Percentiles rank a stretch among this genome's conserved stretches.
Conservation (phyloP, 169 alveolate species). For the Neospora caninum region DNA sequence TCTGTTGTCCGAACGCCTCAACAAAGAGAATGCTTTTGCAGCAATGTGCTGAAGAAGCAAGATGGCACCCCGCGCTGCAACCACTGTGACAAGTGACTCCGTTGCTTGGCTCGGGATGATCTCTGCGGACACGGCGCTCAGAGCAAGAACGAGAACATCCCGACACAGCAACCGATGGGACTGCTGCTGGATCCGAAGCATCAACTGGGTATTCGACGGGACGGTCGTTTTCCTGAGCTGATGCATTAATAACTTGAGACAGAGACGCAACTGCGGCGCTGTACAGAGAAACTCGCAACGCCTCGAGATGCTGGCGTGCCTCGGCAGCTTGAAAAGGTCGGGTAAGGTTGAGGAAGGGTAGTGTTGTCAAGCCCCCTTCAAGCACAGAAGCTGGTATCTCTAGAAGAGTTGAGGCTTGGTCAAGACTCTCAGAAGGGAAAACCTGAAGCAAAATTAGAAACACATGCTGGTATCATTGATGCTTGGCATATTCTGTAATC, state of each 20-base stretch:
- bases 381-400: neutral
- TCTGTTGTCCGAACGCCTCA: neutral
- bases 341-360: neutral
- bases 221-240: no score
- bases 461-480: no score
- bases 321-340: neutral
- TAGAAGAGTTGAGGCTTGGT: neutral
- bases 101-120: neutral
- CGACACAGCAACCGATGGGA: no score
- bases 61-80: neutral
- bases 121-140: neutral
- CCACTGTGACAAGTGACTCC: no score
- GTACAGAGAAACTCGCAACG: neutral
- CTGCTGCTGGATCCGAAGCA: no score
- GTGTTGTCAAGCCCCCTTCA: neutral
- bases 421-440: neutral
- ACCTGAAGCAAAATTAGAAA: neutral
- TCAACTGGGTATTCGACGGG: no score
- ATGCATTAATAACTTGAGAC: neutral
- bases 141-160: no score
- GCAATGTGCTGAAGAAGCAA: neutral
- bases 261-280: neutral
- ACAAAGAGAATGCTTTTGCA: neutral
- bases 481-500: no score
- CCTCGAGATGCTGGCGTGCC: slow-evolving; percentile 8